Evolutionary conservation across 345 rosid genomes (phyloP).

Genomic region (Eucalyptus marginata): DNA sequence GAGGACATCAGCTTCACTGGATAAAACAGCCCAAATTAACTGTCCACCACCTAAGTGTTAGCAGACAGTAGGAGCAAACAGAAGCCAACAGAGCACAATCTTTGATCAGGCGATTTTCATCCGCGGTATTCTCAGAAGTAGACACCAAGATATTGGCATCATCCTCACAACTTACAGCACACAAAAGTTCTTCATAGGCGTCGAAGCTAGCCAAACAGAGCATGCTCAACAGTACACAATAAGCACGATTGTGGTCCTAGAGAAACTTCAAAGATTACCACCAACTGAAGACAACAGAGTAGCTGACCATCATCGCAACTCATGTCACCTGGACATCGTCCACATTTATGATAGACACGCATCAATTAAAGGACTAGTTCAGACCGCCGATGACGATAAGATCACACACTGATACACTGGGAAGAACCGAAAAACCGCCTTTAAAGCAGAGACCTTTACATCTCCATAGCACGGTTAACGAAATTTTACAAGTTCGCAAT

Average conservation of each 20-base stretch:
- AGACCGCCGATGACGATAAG: background rate
- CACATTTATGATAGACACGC: background rate
- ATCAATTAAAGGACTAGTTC: accelerated
- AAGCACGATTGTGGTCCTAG: background rate
- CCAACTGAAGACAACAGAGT: background rate
- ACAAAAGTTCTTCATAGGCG: background rate
- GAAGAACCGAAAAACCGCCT: background rate
- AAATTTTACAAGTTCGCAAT: background rate
- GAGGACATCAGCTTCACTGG: background rate
- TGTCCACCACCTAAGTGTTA: background rate
- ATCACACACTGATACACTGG: background rate
- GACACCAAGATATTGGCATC: background rate
- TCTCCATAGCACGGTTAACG: background rate
- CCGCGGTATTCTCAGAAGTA: background rate
- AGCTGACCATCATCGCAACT: accelerated
- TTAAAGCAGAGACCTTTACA: background rate
- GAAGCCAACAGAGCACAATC: background rate
- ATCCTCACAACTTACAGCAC: background rate
- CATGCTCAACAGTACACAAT: background rate
- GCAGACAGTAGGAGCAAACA: background rate
- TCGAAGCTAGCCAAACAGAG: background rate
- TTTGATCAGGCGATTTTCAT: background rate
- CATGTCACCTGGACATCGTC: background rate
- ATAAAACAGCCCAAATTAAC: background rate
- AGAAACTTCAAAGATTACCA: background rate